Percentiles rank a stretch among this genome's conserved stretches.
Evolutionary conservation across 768 basidiomycete species (phyloP).

Genomic region (Fistulinella prunicolor): DNA sequence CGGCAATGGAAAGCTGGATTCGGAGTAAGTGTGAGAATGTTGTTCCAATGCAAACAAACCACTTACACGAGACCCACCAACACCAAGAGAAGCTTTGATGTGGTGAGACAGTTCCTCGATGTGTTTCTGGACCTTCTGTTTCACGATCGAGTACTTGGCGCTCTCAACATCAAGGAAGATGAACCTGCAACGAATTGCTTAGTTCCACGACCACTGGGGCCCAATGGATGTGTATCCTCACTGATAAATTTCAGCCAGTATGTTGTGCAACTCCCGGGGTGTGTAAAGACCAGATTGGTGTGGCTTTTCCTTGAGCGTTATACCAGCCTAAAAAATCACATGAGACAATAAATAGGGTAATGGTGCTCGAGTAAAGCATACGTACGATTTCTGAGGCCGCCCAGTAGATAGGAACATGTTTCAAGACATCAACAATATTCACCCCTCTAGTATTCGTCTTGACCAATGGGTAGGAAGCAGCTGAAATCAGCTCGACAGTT

Average conservation of each 20-base stretch:
- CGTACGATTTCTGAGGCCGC: constrained; percentile 65
- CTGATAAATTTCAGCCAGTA: constrained; percentile 71
- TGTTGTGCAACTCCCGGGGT: constrained; percentile 55
- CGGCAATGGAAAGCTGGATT: constrained; percentile 32
- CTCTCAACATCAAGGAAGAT: constrained; percentile 73
- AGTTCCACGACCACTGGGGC: neutral
- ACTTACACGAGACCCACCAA: constrained; percentile 44
- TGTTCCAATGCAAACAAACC: neutral
- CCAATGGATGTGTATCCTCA: constrained; percentile 23
- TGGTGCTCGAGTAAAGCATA: constrained; percentile 1
- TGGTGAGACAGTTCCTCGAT: constrained; percentile 50
- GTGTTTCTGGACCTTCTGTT: constrained; percentile 49
- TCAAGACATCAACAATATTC: constrained; percentile 72
- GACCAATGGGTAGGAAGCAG: constrained; percentile 54
- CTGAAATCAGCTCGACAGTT: constrained; percentile 55
- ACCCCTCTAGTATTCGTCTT: constrained; percentile 52
- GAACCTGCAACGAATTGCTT: constrained; percentile 42
- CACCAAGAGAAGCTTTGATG: constrained; percentile 52
- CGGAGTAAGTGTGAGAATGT: neutral
- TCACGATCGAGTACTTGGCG: constrained; percentile 53
- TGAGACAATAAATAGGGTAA: neutral
- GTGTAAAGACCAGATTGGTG: constrained; percentile 59
- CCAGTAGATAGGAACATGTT: constrained; percentile 65
- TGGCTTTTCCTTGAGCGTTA: constrained; percentile 59
- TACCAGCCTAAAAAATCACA: constrained; percentile 52